Base-by-base conservation (phyloP, 1,139 yeast genomes). In the Blastobotrys capitulatus region DNA sequence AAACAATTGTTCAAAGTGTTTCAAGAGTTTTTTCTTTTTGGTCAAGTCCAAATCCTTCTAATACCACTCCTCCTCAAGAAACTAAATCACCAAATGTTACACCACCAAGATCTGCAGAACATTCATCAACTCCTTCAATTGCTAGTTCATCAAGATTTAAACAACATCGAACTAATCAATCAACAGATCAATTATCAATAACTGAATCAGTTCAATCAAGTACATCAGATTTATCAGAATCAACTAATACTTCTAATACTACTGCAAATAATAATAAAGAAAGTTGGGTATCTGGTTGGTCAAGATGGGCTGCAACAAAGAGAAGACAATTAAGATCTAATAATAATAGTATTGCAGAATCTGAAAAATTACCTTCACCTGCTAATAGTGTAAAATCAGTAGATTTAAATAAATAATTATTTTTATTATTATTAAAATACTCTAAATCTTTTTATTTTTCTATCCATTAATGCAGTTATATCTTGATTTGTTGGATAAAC, bases 401-500 rank as follows among this genome's bases (percentile, higher is more conserved):
- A 10, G 49, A 47, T 38, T 31, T 44, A 25, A 32, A 38, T 16
- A 44, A 42, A 8, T 20, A 47, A 19, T 19, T 6, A 29, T 29
- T 29, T 12, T 29, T 9, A 29, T 29, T 9, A 29, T 29, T 29
- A 29, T 29, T 22, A 22, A 19, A 8, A 10, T 44, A 16, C 20
- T 29, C 32, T 29, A 57, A 59, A 58, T 29, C 54, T 38, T 16
- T 60, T 47, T 20, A 54, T 37, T 10, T 60, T 41, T 44, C 57
- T 60, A 32, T 59, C 64, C 15, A 60, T 46, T 15, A 62, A 50
- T 2, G 66, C 64, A 9, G 61, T 57, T 32, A 63, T 61, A 49
- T 63, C 66, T 42, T 63, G 65, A 48, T 62, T 62, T 1, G 67
- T 63, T 0, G 67, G 66, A 37, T 56, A 54, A 15, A 63, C 65